Conservation (phyloP, 768 basidiomycete species). For the Hericium alpestre region DNA sequence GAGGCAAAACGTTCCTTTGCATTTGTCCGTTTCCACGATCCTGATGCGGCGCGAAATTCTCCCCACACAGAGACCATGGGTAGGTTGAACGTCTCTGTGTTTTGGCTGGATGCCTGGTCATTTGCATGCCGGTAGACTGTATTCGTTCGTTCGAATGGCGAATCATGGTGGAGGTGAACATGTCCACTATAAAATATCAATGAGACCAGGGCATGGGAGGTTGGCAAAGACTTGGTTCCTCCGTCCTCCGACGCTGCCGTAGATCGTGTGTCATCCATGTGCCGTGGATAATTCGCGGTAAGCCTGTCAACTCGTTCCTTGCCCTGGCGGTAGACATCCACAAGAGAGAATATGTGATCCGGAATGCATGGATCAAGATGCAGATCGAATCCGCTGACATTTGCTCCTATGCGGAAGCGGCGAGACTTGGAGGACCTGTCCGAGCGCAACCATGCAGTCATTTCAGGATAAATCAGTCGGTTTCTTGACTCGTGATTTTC, state of each 20-base stretch:
- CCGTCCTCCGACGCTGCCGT: not conserved
- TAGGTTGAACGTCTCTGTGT: conserved; percentile 58
- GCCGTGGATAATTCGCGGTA: conserved; percentile 42
- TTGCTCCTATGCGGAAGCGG: conserved; percentile 51
- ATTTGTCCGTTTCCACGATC: conserved; percentile 27
- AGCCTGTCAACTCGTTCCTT: conserved; percentile 66
- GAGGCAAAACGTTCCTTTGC: conserved; percentile 35
- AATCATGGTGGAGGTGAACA: conserved; percentile 57
- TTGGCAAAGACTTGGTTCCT: conserved; percentile 22
- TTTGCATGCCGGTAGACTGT: not conserved
- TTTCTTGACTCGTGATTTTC: conserved; percentile 61
- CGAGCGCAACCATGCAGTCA: conserved; percentile 64
- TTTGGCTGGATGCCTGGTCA: conserved; percentile 17
- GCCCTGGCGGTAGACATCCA: conserved; percentile 78
- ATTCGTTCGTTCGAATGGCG: not conserved
- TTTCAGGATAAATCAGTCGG: conserved; percentile 67
- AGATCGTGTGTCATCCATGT: conserved; percentile 14
- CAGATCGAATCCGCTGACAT: conserved; percentile 75
- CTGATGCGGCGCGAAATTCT: conserved; percentile 60
- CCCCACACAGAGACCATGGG: conserved; percentile 75
- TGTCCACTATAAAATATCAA: conserved; percentile 79
- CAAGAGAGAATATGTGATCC: conserved; percentile 66
- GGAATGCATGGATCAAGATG: conserved; percentile 78
- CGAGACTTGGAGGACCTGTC: conserved; percentile 37
- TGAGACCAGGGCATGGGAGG: conserved; percentile 53